Conservation (phyloP, 2,329 filamentous ascomycete species). For the Coleophoma eucalyptorum region DNA sequence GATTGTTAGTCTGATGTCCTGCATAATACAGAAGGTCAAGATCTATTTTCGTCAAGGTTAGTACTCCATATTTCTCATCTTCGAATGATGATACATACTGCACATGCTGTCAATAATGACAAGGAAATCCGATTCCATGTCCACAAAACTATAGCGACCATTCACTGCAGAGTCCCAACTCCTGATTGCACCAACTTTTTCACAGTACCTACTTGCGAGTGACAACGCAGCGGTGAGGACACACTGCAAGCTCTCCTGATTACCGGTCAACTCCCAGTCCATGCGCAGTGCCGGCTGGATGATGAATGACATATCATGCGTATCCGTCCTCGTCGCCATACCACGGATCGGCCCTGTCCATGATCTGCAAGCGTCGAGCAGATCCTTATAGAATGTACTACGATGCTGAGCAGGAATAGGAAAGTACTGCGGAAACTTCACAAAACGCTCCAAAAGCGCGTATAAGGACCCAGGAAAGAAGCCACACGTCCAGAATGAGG, state of each 20-base stretch:
- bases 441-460: background rate
- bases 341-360: slow-evolving; percentile 10
- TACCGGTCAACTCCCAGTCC: slow-evolving; percentile 15
- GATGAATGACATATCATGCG: slow-evolving; percentile 43
- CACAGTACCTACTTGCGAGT: slow-evolving; percentile 9
- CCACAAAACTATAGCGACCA: slow-evolving; percentile 9
- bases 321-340: slow-evolving; percentile 27
- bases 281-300: slow-evolving; percentile 36
- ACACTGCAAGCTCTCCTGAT: slow-evolving; percentile 10
- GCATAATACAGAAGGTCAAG: slow-evolving; percentile 30
- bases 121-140: slow-evolving; percentile 18
- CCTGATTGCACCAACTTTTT: slow-evolving; percentile 17
- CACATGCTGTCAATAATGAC: slow-evolving; percentile 30
- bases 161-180: slow-evolving; percentile 33
- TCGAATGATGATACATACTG: slow-evolving; percentile 12
- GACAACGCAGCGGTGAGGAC: slow-evolving; percentile 23
- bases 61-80: background rate
- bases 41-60: slow-evolving; percentile 13
- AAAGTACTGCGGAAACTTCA: slow-evolving; percentile 1
- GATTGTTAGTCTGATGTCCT: slow-evolving; percentile 23
- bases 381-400: slow-evolving; percentile 4
- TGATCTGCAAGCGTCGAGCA: slow-evolving; percentile 6
- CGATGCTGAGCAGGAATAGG: background rate
- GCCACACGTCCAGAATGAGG: slow-evolving; percentile 6
- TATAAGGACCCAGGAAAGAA: slow-evolving; percentile 6